A percentile compares a stretch with the other conserved stretches of the same genome.
Conservation (phyloP, 768 basidiomycete genomes). For the Boletus subparvulus region DNA sequence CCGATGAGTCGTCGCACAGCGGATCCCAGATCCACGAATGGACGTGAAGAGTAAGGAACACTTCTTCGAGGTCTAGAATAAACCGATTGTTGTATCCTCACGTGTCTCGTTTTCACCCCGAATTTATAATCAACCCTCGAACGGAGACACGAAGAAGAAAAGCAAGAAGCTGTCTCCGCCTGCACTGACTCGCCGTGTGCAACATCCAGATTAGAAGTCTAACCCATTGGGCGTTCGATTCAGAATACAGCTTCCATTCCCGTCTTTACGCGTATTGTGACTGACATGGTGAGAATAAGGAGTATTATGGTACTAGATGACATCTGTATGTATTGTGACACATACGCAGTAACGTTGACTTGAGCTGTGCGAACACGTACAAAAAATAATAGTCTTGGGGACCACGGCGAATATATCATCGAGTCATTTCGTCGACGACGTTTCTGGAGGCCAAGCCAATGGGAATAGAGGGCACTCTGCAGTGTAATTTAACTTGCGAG, state of each 20-base stretch:
- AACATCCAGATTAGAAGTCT: neutral
- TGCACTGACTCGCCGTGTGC: neutral
- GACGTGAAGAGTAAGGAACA: neutral
- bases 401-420: conserved; percentile 1
- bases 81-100: neutral
- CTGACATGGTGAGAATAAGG: neutral
- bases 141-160: neutral
- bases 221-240: neutral
- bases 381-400: neutral
- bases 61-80: conserved; percentile 3
- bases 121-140: neutral
- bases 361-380: conserved; percentile 7
- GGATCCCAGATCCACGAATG: conserved; percentile 2
- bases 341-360: neutral
- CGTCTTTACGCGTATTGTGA: neutral
- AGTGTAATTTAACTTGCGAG: neutral
- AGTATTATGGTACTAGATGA: neutral
- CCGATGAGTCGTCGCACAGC: neutral
- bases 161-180: too few relatives aligned
- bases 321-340: neutral
- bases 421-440: neutral
- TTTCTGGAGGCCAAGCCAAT: neutral
- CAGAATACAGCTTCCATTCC: conserved; percentile 7
- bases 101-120: neutral
- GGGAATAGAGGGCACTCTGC: neutral